Conservation (phyloP, 2,329 filamentous ascomycete genomes). For the Sporothrix curviconia region DNA sequence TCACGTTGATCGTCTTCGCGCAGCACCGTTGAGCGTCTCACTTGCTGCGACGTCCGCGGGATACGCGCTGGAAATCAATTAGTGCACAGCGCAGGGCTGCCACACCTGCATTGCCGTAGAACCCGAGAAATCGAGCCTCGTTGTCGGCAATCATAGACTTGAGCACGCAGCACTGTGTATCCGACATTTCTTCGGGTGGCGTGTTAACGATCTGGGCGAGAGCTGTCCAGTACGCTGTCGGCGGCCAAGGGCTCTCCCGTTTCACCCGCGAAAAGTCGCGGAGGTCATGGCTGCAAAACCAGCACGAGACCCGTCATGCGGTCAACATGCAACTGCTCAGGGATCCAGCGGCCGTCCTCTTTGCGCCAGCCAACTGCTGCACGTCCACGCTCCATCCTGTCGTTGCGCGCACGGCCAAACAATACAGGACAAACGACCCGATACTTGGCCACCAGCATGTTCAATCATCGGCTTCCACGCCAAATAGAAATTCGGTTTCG, state of each 20-base stretch:
- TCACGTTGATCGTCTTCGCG: conserved; percentile 45
- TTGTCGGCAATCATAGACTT: conserved; percentile 66
- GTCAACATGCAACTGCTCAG: conserved; percentile 68
- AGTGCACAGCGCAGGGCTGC: conserved; percentile 64
- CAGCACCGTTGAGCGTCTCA: conserved; percentile 45
- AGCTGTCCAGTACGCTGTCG: conserved; percentile 73
- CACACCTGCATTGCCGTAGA: conserved; percentile 73
- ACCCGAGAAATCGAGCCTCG: conserved; percentile 67
- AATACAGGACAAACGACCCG: conserved; percentile 74
- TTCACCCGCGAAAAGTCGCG: conserved; percentile 70
- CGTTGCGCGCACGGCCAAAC: conserved; percentile 75
- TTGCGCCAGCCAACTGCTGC: conserved; percentile 67
- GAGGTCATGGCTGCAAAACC: conserved; percentile 80
- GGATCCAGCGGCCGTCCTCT: conserved; percentile 52
- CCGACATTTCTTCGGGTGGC: conserved; percentile 58
- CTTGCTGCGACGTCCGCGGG: conserved; percentile 42
- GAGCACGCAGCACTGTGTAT: conserved; percentile 66
- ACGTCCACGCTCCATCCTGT: conserved; percentile 64
- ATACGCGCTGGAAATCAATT: conserved; percentile 60
- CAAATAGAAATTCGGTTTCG: conserved; percentile 53
- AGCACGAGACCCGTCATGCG: conserved; percentile 75
- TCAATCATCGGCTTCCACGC: conserved; percentile 61
- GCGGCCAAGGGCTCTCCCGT: conserved; percentile 68
- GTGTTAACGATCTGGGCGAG: conserved; percentile 73
- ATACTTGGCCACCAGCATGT: conserved; percentile 77